A percentile compares a stretch with the other conserved stretches of the same genome.
Evolutionary conservation across 129 eudicot species (phyloP).

Genomic region (Tagetes erecta): DNA sequence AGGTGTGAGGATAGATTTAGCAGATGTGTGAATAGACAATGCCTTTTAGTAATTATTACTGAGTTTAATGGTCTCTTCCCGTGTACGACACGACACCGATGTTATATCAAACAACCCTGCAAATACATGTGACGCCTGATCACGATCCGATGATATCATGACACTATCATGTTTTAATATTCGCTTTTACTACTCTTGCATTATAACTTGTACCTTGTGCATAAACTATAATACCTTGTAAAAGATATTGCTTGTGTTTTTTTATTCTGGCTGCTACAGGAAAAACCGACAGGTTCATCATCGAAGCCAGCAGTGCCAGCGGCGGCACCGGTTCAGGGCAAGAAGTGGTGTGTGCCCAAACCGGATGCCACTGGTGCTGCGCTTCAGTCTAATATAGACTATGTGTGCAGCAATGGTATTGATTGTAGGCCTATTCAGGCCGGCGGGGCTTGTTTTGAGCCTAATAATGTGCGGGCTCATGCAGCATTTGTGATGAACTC

Average conservation of each 20-base stretch:
- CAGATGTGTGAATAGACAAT: too few species aligned
- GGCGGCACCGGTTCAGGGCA: conserved; percentile 34
- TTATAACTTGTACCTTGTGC: background rate
- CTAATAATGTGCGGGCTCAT: conserved; percentile 60
- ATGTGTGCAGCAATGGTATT: conserved; percentile 74
- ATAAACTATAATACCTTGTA: conserved; percentile 1
- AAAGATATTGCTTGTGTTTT: conserved; percentile 14
- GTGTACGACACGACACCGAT: conserved; percentile 25
- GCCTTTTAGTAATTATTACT: background rate
- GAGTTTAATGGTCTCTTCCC: background rate
- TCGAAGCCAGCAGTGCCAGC: conserved; percentile 45
- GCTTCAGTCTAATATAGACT: conserved; percentile 68
- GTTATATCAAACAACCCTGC: conserved; percentile 25
- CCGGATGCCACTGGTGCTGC: conserved; percentile 55
- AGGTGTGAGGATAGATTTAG: too few species aligned
- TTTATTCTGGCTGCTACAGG: conserved; percentile 21
- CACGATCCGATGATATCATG: background rate
- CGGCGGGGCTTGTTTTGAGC: conserved; percentile 76
- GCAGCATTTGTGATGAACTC: conserved; percentile 76
- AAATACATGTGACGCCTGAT: conserved; percentile 27
- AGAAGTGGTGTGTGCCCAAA: conserved; percentile 81
- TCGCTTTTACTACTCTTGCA: background rate
- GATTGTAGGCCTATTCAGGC: conserved; percentile 73
- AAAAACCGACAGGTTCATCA: conserved; percentile 36
- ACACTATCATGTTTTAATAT: conserved; percentile 4